A percentile compares a stretch with the other conserved stretches of the same genome.
phyloP scores from a whole-genome alignment of 192 early-diverging fungal species.

The Mycoemilia scoparia region DNA sequence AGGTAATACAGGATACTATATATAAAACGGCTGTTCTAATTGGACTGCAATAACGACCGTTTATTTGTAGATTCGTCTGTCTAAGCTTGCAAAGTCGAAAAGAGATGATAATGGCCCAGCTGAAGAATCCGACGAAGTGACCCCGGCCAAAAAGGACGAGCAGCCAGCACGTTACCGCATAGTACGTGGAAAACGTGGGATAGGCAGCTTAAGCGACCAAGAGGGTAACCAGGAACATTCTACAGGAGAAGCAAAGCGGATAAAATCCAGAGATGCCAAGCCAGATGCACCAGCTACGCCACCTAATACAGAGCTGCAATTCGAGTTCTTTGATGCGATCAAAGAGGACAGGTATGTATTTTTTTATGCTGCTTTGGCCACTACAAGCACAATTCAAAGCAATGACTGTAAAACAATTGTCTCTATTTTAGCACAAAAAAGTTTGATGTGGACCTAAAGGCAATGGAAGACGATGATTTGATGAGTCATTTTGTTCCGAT shows the following conservation, averaged over 20 bases:
- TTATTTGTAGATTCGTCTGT: too few relatives aligned
- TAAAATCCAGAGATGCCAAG: constrained; percentile 2
- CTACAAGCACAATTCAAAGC: constrained; percentile 8
- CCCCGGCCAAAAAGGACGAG: constrained; percentile 2
- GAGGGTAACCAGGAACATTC: not conserved
- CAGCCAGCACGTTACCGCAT: constrained; percentile 9
- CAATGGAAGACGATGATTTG: constrained; percentile 21
- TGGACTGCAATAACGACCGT: too few relatives aligned
- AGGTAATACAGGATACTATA: too few relatives aligned
- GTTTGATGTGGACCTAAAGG: constrained; percentile 1
- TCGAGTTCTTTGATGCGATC: constrained; percentile 50
- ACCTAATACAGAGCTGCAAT: constrained; percentile 12
- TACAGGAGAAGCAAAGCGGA: constrained; percentile 6
- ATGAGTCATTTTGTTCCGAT: constrained; percentile 51
- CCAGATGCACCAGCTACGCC: constrained; percentile 16
- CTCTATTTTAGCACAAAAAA: not conserved
- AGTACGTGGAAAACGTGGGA: constrained; percentile 4
- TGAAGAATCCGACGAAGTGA: constrained; percentile 5
- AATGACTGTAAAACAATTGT: constrained; percentile 1
- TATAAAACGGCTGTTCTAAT: too few relatives aligned
- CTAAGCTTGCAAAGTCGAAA: constrained; percentile 3
- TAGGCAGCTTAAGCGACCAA: not conserved
- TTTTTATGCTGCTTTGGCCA: too few relatives aligned
- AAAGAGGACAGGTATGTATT: constrained; percentile 27
- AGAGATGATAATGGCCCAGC: not conserved